Percentiles rank a stretch among this genome's conserved stretches.
Conservation (phyloP, 1,139 yeast genomes). For the Taiozyma onychis region DNA sequence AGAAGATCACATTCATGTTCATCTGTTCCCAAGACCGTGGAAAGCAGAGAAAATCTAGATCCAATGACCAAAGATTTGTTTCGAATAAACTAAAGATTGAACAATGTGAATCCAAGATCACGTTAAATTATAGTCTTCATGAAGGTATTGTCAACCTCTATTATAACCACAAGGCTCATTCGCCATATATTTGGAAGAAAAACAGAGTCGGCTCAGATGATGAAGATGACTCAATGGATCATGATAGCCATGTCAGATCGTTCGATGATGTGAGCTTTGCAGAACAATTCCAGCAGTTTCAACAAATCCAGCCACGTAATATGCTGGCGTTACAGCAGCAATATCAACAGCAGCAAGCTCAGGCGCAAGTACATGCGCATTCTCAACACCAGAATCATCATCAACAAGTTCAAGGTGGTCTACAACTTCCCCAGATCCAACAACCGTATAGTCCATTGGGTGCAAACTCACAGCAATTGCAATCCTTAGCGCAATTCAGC, state of each 20-base stretch:
- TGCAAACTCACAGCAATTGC: slow-evolving; percentile 5
- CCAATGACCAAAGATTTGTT: slow-evolving; percentile 31
- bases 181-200: slow-evolving; percentile 26
- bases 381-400: not conserved
- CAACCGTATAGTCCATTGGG: slow-evolving; percentile 1
- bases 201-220: slow-evolving; percentile 3
- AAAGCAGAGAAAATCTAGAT: slow-evolving; percentile 34
- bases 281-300: slow-evolving; percentile 5
- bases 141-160: slow-evolving; percentile 30
- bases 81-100: slow-evolving; percentile 34
- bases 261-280: slow-evolving; percentile 2
- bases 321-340: slow-evolving; percentile 1
- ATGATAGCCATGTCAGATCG: not conserved
- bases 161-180: slow-evolving; percentile 34
- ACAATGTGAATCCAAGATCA: slow-evolving; percentile 33
- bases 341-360: slow-evolving; percentile 2
- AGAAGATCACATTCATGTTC: slow-evolving; percentile 36
- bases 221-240: not conserved
- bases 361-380: not conserved
- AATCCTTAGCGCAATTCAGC: not conserved
- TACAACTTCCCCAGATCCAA: slow-evolving; percentile 4
- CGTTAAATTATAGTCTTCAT: slow-evolving; percentile 31
- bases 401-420: slow-evolving; percentile 1
- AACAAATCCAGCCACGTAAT: slow-evolving; percentile 1
- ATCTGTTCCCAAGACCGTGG: slow-evolving; percentile 37